Evolutionary conservation across 352 stramenopile genomes (phyloP).

Genomic region (Pythium phragmitis): DNA sequence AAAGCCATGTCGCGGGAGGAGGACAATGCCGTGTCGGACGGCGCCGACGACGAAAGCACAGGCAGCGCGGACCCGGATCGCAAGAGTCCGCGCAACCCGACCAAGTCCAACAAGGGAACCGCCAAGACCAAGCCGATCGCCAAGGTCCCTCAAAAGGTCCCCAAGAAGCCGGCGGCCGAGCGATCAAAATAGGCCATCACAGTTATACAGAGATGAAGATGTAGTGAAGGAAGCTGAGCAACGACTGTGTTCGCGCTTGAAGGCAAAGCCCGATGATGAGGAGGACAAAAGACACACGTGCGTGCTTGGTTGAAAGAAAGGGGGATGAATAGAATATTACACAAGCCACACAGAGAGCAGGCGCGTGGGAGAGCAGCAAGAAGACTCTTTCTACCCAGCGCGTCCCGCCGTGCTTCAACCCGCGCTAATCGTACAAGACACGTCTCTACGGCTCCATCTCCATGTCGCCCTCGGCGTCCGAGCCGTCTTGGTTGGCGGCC

Average conservation of each 20-base stretch:
- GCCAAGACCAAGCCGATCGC: slow-evolving; percentile 18
- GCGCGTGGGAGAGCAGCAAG: no score
- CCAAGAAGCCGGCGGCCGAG: slow-evolving; percentile 20
- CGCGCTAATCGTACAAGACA: neutral
- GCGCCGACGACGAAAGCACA: slow-evolving; percentile 21
- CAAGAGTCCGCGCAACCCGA: slow-evolving; percentile 24
- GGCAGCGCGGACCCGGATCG: slow-evolving; percentile 23
- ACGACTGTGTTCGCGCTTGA: slow-evolving; percentile 9
- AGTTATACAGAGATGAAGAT: neutral
- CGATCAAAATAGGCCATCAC: slow-evolving; percentile 15
- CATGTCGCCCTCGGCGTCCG: slow-evolving; percentile 41
- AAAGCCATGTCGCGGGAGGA: slow-evolving; percentile 10
- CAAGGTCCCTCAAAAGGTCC: slow-evolving; percentile 20
- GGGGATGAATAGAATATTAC: slow-evolving; percentile 25
- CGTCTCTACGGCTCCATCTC: slow-evolving; percentile 52
- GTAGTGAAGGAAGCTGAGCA: neutral
- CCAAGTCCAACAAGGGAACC: slow-evolving; percentile 12
- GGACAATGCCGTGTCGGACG: slow-evolving; percentile 17
- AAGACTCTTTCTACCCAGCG: no score
- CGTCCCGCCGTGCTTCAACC: no score
- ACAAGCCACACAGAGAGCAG: slow-evolving; percentile 3
- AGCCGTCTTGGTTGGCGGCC: slow-evolving; percentile 33
- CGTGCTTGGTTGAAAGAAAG: slow-evolving; percentile 9
- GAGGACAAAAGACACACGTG: neutral
- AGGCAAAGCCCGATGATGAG: slow-evolving; percentile 10